phyloP scores from a whole-genome alignment of 148 eudicot species.

The Chenopodium album region DNA sequence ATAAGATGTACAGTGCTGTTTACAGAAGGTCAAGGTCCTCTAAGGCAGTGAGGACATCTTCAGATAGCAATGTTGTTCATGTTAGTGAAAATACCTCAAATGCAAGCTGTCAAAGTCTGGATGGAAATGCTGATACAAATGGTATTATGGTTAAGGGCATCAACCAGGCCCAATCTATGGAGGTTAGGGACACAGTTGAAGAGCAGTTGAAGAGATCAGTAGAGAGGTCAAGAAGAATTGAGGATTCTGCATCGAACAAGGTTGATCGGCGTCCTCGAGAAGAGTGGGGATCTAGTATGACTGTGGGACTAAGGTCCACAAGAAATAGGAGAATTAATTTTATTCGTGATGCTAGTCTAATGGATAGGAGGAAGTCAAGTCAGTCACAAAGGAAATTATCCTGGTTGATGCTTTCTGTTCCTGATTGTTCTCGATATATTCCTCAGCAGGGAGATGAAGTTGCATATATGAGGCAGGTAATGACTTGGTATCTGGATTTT shows the following conservation, averaged over 20 bases:
- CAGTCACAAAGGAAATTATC: constrained; percentile 62
- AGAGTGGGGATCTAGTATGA: constrained; percentile 54
- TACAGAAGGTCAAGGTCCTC: constrained; percentile 81
- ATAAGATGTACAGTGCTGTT: constrained; percentile 78
- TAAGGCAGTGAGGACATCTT: constrained; percentile 40
- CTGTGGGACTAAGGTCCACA: constrained; percentile 68
- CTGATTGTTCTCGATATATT: constrained; percentile 80
- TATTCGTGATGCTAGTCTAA: constrained; percentile 51
- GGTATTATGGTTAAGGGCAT: constrained; percentile 33
- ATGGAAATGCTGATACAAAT: constrained; percentile 30
- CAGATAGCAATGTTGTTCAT: constrained; percentile 38
- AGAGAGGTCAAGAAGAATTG: constrained; percentile 41
- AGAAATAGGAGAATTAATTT: constrained; percentile 68
- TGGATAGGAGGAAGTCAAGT: constrained; percentile 52
- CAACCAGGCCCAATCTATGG: constrained; percentile 36
- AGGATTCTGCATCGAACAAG: constrained; percentile 32
- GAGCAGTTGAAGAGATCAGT: constrained; percentile 36
- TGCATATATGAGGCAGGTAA: constrained; percentile 92
- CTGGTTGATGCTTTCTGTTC: constrained; percentile 80
- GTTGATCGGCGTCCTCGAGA: constrained; percentile 42
- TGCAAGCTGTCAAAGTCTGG: constrained; percentile 37
- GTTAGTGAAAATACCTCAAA: constrained; percentile 50
- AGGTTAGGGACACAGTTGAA: constrained; percentile 28
- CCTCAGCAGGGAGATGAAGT: constrained; percentile 92
- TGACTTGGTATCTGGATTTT: background rate